These are phyloP conservation scores for Ogataea trehaloabstinens DNA, from an alignment of 805 yeast species.

Conservation along the genomic window DNA sequence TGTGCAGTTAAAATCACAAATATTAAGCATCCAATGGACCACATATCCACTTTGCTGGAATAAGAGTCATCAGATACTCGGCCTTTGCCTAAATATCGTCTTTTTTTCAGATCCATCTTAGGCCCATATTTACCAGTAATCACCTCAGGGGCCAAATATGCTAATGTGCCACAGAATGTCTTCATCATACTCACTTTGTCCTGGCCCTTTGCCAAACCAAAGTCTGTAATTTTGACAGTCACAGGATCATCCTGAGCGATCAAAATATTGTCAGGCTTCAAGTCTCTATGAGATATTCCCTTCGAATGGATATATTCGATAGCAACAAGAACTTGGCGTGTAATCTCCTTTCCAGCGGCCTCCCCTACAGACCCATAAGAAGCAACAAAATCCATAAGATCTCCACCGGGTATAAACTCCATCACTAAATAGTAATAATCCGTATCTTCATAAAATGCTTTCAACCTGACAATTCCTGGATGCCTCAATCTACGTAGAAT, in stretches of 20 bases:
- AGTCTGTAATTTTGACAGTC: conserved; percentile 88
- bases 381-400: conserved; percentile 94
- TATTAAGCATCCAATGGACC: conserved; percentile 95
- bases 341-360: conserved; percentile 81
- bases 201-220: conserved; percentile 90
- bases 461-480: conserved; percentile 78
- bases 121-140: conserved; percentile 52
- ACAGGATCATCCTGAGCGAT: conserved; percentile 92
- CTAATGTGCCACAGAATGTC: conserved; percentile 96
- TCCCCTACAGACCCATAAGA: conserved; percentile 91
- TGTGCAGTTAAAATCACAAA: conserved; percentile 92
- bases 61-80: conserved; percentile 43
- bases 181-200: conserved; percentile 84
- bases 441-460: conserved; percentile 81
- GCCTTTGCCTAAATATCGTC: conserved; percentile 33
- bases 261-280: conserved; percentile 93
- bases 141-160: conserved; percentile 96
- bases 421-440: conserved; percentile 83
- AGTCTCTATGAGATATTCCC: conserved; percentile 94
- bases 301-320: conserved; percentile 81
- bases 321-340: conserved; percentile 80
- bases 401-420: conserved; percentile 97
- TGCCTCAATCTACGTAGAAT: conserved; percentile 77
- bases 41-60: conserved; percentile 89
- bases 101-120: conserved; percentile 23